phyloP scores from a whole-genome alignment of 768 basidiomycete species.

The Podaxis sp. region DNA sequence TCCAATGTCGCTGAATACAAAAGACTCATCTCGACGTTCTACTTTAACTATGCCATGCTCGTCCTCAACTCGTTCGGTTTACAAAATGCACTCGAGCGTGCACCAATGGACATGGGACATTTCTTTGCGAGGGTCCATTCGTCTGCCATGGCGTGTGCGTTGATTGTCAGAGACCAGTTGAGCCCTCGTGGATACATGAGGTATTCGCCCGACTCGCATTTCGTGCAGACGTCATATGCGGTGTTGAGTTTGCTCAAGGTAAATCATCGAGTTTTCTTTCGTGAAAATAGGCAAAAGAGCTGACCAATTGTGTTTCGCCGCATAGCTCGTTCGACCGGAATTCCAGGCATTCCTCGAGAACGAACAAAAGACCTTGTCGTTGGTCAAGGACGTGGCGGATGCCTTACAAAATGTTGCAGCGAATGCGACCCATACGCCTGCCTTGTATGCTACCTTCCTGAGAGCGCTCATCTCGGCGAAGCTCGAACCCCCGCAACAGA shows the following conservation, averaged over 20 bases:
- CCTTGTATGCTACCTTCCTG: slow-evolving; percentile 82
- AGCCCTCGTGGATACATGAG: slow-evolving; percentile 73
- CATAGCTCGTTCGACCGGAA: slow-evolving; percentile 76
- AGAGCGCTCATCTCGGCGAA: slow-evolving; percentile 68
- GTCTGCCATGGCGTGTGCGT: slow-evolving; percentile 65
- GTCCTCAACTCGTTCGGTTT: slow-evolving; percentile 95
- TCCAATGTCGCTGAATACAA: slow-evolving; percentile 36
- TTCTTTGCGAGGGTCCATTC: slow-evolving; percentile 80
- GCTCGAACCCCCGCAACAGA: slow-evolving; percentile 21
- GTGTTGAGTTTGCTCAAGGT: slow-evolving; percentile 92
- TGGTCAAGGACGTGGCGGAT: slow-evolving; percentile 80
- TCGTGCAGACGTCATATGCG: slow-evolving; percentile 90
- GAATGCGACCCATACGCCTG: slow-evolving; percentile 82
- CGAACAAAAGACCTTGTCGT: slow-evolving; percentile 62
- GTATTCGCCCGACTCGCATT: slow-evolving; percentile 88
- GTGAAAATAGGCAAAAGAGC: neutral
- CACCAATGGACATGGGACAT: slow-evolving; percentile 68
- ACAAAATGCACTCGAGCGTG: slow-evolving; percentile 88
- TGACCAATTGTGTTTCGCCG: neutral
- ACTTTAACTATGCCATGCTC: slow-evolving; percentile 80
- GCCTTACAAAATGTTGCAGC: slow-evolving; percentile 74
- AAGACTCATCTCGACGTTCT: slow-evolving; percentile 58
- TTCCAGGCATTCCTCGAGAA: slow-evolving; percentile 74
- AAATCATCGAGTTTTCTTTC: slow-evolving; percentile 16
- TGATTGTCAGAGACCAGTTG: slow-evolving; percentile 72